Conservation (phyloP, 768 basidiomycete genomes). For the Chalciporus sphaerocephalus region DNA sequence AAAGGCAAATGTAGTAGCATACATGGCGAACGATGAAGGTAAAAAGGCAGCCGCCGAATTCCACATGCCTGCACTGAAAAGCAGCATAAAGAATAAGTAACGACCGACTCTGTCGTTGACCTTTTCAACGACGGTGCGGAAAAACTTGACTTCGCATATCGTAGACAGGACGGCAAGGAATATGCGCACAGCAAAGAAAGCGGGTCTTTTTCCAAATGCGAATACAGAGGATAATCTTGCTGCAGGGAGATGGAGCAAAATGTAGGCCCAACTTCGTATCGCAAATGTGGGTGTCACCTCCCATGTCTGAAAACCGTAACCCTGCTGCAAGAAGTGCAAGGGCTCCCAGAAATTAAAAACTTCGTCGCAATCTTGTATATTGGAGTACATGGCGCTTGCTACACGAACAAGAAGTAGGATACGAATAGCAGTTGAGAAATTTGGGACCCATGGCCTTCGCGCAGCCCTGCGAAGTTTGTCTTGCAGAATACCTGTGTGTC, state of each 20-base stretch:
- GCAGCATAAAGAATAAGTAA: conserved; percentile 85
- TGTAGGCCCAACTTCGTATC: conserved; percentile 94
- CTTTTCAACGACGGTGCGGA: conserved; percentile 71
- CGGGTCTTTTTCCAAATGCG: conserved; percentile 73
- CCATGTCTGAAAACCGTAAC: conserved; percentile 96
- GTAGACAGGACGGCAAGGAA: conserved; percentile 69
- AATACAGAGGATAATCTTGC: conserved; percentile 55
- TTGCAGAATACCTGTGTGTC: conserved; percentile 71
- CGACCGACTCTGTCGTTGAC: conserved; percentile 88
- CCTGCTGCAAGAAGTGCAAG: conserved; percentile 82
- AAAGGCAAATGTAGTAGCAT: conserved; percentile 74
- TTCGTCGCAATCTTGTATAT: conserved; percentile 96
- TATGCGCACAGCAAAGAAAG: conserved; percentile 88
- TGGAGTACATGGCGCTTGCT: conserved; percentile 88
- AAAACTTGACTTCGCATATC: conserved; percentile 77
- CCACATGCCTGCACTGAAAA: conserved; percentile 94
- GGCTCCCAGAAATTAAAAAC: conserved; percentile 99
- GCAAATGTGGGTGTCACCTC: conserved; percentile 87
- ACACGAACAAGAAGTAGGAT: conserved; percentile 79
- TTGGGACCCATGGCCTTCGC: conserved; percentile 80
- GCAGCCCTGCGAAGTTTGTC: conserved; percentile 74
- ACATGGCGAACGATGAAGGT: conserved; percentile 95
- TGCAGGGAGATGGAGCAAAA: conserved; percentile 73
- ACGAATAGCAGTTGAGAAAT: conserved; percentile 78
- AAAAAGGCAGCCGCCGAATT: conserved; percentile 86